Evolutionary conservation across 306 rosid species (phyloP).

Genomic region (Sophora flavescens): DNA sequence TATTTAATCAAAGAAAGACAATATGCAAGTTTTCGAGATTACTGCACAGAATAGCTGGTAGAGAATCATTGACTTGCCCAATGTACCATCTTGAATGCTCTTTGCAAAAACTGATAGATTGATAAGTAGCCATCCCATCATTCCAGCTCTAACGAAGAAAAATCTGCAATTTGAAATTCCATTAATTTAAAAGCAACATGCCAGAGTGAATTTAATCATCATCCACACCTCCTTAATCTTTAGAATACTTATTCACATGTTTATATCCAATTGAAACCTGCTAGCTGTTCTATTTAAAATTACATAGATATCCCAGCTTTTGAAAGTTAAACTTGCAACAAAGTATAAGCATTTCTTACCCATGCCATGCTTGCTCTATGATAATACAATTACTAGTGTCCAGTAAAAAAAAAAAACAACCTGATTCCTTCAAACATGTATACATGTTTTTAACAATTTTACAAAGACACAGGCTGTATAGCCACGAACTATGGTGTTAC

Average conservation of each 20-base stretch:
- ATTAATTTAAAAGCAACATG: slow-evolving; percentile 26
- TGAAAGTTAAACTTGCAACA: background rate
- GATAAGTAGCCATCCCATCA: slow-evolving; percentile 97
- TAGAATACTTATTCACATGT: background rate
- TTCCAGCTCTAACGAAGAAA: slow-evolving; percentile 98
- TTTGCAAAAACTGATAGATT: slow-evolving; percentile 80
- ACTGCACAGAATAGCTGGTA: slow-evolving; percentile 85
- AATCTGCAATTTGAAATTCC: slow-evolving; percentile 65
- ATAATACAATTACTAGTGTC: slow-evolving; percentile 3
- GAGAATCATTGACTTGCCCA: slow-evolving; percentile 83
- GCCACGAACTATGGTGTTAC: background rate
- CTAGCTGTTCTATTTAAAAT: background rate
- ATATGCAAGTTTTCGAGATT: slow-evolving; percentile 51
- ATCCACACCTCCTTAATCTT: background rate
- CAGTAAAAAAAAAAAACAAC: background rate
- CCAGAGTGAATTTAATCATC: slow-evolving; percentile 41
- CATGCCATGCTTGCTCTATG: slow-evolving; percentile 14
- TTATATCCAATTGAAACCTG: slow-evolving; percentile 2
- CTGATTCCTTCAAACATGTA: slow-evolving; percentile 14
- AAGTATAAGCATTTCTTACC: slow-evolving; percentile 1
- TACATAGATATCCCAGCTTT: background rate
- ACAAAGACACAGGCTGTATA: slow-evolving; percentile 1
- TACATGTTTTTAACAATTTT: background rate
- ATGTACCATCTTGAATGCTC: slow-evolving; percentile 67
- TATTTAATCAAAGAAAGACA: slow-evolving; percentile 22